Percentiles rank a stretch among this genome's conserved stretches.
Evolutionary conservation across 2,329 filamentous ascomycete genomes (phyloP).

Genomic region (Septoria linicola): DNA sequence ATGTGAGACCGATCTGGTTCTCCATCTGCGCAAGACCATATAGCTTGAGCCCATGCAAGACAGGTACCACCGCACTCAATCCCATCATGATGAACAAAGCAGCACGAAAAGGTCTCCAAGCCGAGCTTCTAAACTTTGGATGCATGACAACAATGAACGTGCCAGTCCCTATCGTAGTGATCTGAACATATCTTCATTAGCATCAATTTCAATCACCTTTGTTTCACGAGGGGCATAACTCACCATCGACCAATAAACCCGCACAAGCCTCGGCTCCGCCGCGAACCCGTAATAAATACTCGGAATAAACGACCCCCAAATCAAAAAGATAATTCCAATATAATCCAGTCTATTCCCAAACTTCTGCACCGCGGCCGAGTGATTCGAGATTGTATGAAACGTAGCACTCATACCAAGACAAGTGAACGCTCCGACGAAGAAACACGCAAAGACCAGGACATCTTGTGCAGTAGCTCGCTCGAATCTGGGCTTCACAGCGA

Average conservation of each 20-base stretch:
- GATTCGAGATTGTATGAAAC: conserved; percentile 82
- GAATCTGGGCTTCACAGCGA: conserved; percentile 64
- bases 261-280: conserved; percentile 64
- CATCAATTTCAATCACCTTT: not conserved
- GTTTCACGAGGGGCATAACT: conserved; percentile 32
- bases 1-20: conserved; percentile 73
- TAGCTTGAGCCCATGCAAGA: conserved; percentile 70
- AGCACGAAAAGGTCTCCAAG: conserved; percentile 80
- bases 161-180: conserved; percentile 71
- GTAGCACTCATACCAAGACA: conserved; percentile 58
- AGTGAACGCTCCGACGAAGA: conserved; percentile 64
- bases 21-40: conserved; percentile 68
- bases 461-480: conserved; percentile 61
- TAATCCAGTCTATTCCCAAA: conserved; percentile 95
- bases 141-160: conserved; percentile 76
- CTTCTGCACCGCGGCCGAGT: conserved; percentile 72
- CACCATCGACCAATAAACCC: conserved; percentile 73
- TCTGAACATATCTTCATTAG: conserved; percentile 55
- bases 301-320: conserved; percentile 87
- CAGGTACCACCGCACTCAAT: conserved; percentile 76
- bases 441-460: conserved; percentile 71
- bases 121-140: conserved; percentile 78
- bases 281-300: conserved; percentile 85
- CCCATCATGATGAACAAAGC: conserved; percentile 88
- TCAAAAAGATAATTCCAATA: conserved; percentile 85